A percentile compares a stretch with the other conserved stretches of the same genome.
Conservation (phyloP, 2,329 filamentous ascomycete genomes). For the Trichoderma polysporum region DNA sequence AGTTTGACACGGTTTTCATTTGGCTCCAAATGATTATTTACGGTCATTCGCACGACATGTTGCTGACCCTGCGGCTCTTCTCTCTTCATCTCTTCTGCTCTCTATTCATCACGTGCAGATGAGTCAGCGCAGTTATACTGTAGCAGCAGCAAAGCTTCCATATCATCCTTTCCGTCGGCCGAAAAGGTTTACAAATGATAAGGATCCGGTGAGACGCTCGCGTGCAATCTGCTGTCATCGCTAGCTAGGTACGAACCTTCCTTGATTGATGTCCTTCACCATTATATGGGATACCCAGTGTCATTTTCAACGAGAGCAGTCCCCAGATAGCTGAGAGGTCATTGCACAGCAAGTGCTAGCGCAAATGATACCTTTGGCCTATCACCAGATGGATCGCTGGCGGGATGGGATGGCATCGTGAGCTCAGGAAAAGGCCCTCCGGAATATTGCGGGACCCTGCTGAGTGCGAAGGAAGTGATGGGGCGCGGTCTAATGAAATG, state of each 20-base stretch:
- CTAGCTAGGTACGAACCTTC: not conserved
- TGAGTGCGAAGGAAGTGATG: not conserved
- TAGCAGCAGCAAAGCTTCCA: not conserved
- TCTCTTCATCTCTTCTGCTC: not conserved
- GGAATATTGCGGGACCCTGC: not conserved
- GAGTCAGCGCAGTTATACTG: not conserved
- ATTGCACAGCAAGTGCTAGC: conserved; percentile 5
- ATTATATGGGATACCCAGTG: not conserved
- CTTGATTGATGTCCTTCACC: not conserved
- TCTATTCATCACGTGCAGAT: not conserved
- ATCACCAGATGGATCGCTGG: not conserved
- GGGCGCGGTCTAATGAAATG: not conserved
- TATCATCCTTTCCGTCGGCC: not conserved
- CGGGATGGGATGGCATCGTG: not conserved
- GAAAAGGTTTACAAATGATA: not conserved
- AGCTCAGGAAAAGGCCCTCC: not conserved
- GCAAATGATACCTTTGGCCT: not conserved
- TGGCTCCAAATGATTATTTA: conserved; percentile 2
- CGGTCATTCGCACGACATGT: conserved; percentile 1
- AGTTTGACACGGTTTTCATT: not conserved
- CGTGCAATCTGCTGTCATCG: not conserved
- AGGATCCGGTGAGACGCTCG: not conserved
- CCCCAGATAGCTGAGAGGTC: not conserved
- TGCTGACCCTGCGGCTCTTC: not conserved
- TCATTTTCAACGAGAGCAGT: not conserved